Evolutionary conservation across 2,329 filamentous ascomycete species (phyloP), one percentile per base, ranked within the genome.

Genomic region (Claviceps pusilla): DNA sequence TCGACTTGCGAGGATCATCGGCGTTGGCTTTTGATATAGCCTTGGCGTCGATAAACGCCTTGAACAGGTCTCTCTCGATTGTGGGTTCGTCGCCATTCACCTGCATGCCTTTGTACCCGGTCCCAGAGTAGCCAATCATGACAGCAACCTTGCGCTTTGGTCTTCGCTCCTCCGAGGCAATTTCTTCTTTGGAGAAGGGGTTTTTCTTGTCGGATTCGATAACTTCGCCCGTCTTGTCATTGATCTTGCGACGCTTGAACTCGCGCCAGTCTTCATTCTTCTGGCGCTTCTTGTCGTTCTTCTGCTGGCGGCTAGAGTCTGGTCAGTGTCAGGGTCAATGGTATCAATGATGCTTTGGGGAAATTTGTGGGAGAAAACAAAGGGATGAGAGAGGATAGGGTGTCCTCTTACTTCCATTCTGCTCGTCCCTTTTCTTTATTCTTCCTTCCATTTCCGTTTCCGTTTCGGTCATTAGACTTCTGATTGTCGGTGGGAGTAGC

Each of bases 71-170:
- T 47, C 91, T 87, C 72, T 98, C 93, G 59, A 98, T 97, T 0
- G 91, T 98, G 72, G 89, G 90, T 65, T 95, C 83, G 59, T 82
- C 72, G 62, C 76, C 76, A 67, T 84, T 83, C 66, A 98, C 86
- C 72, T 98, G 93, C 84, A 98, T 94, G 63, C 93, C 93, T 71
- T 89, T 90, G 75, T 98, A 98, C 16, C 93, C 93, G 10, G 89
- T 95, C 51, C 93, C 93, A 6, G 90, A 89, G 69, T 98, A 98
- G 16, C 93, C 93, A 62, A 98, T 84, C 75, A 97, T 74, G 37
- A 98, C 89, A 45, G 91, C 93, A 51, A 96, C 91, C 74, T 98
- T 98, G 69, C 87, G 84, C 77, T 98, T 98, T 29, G 93, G 93
- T 55, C 83, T 82, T 59, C 91, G 83, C 66, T 85, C 84, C 68